These are phyloP conservation scores for Tubosaeta sp. DNA, from an alignment of 768 basidiomycete genomes.

Conservation along the genomic window DNA sequence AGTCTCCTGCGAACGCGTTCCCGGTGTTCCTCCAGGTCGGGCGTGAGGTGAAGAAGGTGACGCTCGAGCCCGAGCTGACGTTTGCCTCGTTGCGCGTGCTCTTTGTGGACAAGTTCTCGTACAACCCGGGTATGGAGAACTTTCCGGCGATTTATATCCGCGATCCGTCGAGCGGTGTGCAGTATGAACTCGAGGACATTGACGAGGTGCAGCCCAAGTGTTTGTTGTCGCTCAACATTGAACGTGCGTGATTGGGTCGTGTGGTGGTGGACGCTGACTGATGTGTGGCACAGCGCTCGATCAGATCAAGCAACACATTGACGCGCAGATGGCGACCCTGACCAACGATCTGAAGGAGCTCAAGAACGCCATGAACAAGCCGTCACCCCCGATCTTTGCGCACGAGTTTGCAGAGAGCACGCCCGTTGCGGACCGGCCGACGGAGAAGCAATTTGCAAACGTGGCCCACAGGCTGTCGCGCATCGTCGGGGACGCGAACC, in stretches of 20 bases:
- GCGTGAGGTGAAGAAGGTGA: constrained; percentile 84
- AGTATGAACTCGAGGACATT: constrained; percentile 94
- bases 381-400: constrained; percentile 50
- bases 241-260: constrained; percentile 63
- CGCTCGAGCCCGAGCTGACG: constrained; percentile 64
- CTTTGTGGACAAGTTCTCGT: constrained; percentile 93
- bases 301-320: constrained; percentile 98
- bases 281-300: constrained; percentile 66
- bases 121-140: constrained; percentile 88
- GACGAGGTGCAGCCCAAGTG: constrained; percentile 89
- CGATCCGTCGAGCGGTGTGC: constrained; percentile 87
- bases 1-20: constrained; percentile 34
- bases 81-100: constrained; percentile 76
- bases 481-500: constrained; percentile 46
- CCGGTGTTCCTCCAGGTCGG: constrained; percentile 87
- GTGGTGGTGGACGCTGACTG: constrained; percentile 3
- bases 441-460: constrained; percentile 68
- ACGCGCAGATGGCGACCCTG: constrained; percentile 78
- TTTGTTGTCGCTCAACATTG: constrained; percentile 88
- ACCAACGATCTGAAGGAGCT: constrained; percentile 91
- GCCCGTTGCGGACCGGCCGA: constrained; percentile 61
- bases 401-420: constrained; percentile 64
- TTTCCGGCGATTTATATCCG: constrained; percentile 96
- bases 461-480: constrained; percentile 73
- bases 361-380: constrained; percentile 57